Percentiles rank a stretch among this genome's conserved stretches.
Evolutionary conservation across 805 yeast genomes (phyloP).

Genomic region (Candida sonorensis): DNA sequence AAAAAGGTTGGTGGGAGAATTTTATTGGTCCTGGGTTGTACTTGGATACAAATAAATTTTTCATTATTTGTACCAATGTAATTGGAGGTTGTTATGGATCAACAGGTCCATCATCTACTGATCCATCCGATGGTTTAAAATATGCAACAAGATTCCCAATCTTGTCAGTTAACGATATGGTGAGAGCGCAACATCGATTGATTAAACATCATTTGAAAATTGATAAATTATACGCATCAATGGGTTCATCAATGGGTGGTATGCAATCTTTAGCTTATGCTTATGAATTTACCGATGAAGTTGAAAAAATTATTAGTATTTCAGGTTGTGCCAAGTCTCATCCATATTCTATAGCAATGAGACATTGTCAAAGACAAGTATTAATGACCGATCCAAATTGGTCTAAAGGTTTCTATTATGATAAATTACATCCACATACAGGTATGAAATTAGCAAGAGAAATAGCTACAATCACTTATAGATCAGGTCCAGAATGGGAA

Average conservation of each 20-base stretch:
- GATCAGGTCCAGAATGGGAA: constrained; percentile 98
- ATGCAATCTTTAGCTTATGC: constrained; percentile 92
- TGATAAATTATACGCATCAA: constrained; percentile 60
- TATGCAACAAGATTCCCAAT: constrained; percentile 90
- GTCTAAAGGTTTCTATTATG: constrained; percentile 82
- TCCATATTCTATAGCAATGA: constrained; percentile 89
- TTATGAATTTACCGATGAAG: constrained; percentile 72
- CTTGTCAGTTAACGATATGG: constrained; percentile 82
- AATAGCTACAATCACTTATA: constrained; percentile 87
- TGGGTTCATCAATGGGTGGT: constrained; percentile 98
- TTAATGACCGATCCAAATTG: constrained; percentile 93
- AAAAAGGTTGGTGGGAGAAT: constrained; percentile 93
- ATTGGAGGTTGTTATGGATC: constrained; percentile 94
- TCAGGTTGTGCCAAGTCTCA: constrained; percentile 93
- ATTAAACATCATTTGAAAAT: constrained; percentile 59
- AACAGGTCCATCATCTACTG: constrained; percentile 81
- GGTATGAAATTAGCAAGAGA: constrained; percentile 95
- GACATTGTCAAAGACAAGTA: constrained; percentile 89
- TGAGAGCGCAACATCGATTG: constrained; percentile 74
- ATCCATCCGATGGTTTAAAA: constrained; percentile 57
- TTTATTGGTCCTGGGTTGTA: constrained; percentile 82
- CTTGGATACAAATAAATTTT: constrained; percentile 74
- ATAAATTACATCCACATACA: constrained; percentile 75
- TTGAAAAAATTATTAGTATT: constrained; percentile 67
- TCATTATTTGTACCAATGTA: constrained; percentile 84